Evolutionary conservation across 164 flowering plant genomes (phyloP).

Genomic region (Hamamelis virginiana): DNA sequence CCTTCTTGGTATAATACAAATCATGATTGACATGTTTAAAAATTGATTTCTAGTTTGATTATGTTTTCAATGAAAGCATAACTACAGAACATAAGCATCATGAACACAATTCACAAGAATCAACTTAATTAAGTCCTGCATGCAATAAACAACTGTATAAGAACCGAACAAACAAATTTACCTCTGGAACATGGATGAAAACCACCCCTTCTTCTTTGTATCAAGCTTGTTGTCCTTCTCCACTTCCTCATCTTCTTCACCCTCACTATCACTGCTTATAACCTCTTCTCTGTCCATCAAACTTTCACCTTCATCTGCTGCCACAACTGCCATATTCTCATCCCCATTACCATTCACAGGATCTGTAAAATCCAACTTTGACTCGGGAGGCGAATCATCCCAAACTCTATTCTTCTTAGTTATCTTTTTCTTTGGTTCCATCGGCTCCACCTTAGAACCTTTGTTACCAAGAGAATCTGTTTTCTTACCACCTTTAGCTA

Average conservation of each 20-base stretch:
- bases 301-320: conserved; percentile 72
- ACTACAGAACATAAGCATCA: no score
- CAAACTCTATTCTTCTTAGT: conserved; percentile 91
- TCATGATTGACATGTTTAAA: no score
- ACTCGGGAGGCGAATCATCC: conserved; percentile 69
- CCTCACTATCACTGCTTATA: conserved; percentile 80
- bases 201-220: conserved; percentile 86
- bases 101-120: no score
- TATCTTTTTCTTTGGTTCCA: conserved; percentile 71
- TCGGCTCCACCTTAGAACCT: conserved; percentile 62
- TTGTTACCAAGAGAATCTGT: conserved; percentile 47
- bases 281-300: conserved; percentile 93
- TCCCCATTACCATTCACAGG: conserved; percentile 64
- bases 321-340: conserved; percentile 45
- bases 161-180: conserved; percentile 18
- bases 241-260: conserved; percentile 61
- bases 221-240: conserved; percentile 41
- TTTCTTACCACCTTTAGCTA: conserved; percentile 75
- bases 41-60: no score
- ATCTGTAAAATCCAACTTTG: conserved; percentile 87
- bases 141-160: background rate
- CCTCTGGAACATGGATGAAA: conserved; percentile 97
- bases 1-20: no score
- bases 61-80: no score
- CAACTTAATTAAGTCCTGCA: conserved; percentile 2